A percentile compares a stretch with the other conserved stretches of the same genome.
phyloP scores from a whole-genome alignment of 2,329 filamentous ascomycete species.

The Alternaria postmessia region DNA sequence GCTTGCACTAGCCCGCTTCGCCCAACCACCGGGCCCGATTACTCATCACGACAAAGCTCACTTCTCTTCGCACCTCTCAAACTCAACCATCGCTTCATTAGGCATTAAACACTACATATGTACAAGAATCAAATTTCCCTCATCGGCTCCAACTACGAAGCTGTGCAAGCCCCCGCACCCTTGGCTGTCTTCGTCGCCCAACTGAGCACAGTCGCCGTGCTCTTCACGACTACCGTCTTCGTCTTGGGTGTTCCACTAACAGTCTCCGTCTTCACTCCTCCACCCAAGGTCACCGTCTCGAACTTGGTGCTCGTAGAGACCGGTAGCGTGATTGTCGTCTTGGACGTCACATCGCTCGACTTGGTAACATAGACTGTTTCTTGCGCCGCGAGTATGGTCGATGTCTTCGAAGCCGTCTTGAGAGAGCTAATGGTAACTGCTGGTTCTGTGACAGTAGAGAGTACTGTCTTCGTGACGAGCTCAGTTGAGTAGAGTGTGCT shows the following conservation, averaged over 20 bases:
- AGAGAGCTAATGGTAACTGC: conserved; percentile 31
- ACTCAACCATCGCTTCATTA: neutral
- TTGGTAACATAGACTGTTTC: conserved; percentile 20
- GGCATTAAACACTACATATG: conserved; percentile 4
- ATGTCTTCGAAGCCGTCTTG: conserved; percentile 20
- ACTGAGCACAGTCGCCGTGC: conserved; percentile 17
- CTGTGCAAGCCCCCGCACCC: conserved; percentile 21
- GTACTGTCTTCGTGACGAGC: conserved; percentile 14
- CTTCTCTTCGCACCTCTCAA: no score
- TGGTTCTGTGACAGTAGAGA: conserved; percentile 26
- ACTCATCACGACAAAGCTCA: neutral
- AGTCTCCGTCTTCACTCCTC: conserved; percentile 18
- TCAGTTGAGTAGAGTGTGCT: conserved; percentile 20
- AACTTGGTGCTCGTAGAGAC: conserved; percentile 21
- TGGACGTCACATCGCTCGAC: conserved; percentile 20
- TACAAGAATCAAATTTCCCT: neutral
- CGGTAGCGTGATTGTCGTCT: conserved; percentile 30
- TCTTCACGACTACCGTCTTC: conserved; percentile 23
- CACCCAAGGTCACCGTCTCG: conserved; percentile 21
- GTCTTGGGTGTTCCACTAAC: conserved; percentile 21
- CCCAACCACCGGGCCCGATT: neutral
- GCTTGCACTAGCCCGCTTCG: neutral
- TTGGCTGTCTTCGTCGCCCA: conserved; percentile 24
- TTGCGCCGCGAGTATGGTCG: conserved; percentile 16
- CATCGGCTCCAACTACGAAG: neutral